Evolutionary conservation across 345 rosid species (phyloP).

Genomic region (Murraya paniculata): DNA sequence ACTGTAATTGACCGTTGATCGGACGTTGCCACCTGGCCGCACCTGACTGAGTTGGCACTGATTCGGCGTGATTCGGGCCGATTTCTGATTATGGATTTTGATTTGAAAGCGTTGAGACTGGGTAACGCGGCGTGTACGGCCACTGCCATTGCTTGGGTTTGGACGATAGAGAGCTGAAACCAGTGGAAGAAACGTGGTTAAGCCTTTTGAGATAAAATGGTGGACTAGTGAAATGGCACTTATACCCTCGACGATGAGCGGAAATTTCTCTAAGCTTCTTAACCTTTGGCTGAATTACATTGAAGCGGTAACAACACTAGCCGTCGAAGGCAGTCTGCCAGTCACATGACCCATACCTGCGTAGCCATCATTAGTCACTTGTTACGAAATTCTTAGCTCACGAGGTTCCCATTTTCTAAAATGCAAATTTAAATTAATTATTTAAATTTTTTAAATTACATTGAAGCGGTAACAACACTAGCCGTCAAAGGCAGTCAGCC

Average conservation of each 20-base stretch:
- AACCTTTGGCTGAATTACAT: too few species aligned
- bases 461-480: too few species aligned
- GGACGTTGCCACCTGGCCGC: constrained; percentile 37
- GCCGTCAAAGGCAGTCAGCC: neutral
- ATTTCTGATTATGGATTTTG: constrained; percentile 9
- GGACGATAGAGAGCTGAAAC: too few species aligned
- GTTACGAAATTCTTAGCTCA: neutral
- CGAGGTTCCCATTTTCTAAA: neutral
- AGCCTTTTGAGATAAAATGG: neutral
- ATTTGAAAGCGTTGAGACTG: constrained; percentile 27
- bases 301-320: too few species aligned
- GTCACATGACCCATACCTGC: neutral
- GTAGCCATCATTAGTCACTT: neutral
- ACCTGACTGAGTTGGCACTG: constrained; percentile 31
- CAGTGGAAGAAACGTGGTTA: neutral
- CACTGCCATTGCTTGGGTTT: constrained; percentile 21
- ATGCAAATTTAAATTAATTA: too few species aligned
- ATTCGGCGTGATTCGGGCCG: constrained; percentile 21
- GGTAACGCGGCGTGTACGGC: constrained; percentile 34
- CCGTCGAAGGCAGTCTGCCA: neutral
- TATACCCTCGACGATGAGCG: neutral
- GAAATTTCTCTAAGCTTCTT: too few species aligned
- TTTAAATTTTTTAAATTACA: too few species aligned
- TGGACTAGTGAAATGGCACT: neutral
- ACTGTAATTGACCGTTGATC: constrained; percentile 46